Evolutionary conservation across 2,329 filamentous ascomycete genomes (phyloP).

Genomic region (Meredithiella fracta): DNA sequence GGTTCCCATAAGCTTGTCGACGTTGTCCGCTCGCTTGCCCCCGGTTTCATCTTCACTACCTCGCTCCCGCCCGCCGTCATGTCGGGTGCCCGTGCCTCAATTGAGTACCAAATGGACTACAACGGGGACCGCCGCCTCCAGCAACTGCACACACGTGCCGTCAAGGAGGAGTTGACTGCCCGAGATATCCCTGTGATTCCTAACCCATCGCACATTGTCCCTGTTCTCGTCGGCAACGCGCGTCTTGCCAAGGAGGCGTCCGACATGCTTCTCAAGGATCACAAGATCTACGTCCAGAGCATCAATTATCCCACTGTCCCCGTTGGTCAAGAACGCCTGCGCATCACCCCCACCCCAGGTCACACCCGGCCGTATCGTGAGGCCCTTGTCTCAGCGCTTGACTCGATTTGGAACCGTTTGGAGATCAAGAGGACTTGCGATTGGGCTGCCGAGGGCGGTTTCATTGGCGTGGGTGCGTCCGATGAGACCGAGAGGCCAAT

Average conservation of each 20-base stretch:
- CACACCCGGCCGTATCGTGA: constrained; percentile 74
- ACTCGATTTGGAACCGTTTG: constrained; percentile 76
- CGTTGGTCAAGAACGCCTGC: constrained; percentile 89
- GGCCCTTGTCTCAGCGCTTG: constrained; percentile 61
- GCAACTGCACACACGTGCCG: constrained; percentile 87
- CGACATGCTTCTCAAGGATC: constrained; percentile 76
- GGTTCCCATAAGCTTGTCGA: constrained; percentile 77
- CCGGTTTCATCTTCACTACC: constrained; percentile 97
- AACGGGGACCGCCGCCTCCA: constrained; percentile 79
- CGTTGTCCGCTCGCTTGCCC: constrained; percentile 81
- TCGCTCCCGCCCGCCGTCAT: constrained; percentile 91
- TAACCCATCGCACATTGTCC: constrained; percentile 92
- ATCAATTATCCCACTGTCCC: constrained; percentile 99
- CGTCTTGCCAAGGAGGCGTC: constrained; percentile 83
- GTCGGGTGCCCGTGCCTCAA: constrained; percentile 80
- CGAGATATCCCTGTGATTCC: constrained; percentile 91
- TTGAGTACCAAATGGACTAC: constrained; percentile 81
- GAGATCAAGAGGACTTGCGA: constrained; percentile 84
- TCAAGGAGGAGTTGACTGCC: constrained; percentile 66
- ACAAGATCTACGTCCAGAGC: constrained; percentile 91
- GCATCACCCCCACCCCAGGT: constrained; percentile 89
- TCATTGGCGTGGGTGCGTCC: constrained; percentile 78
- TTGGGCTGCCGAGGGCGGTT: constrained; percentile 81
- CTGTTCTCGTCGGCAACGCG: constrained; percentile 83
- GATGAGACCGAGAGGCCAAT: constrained; percentile 50